phyloP scores from a whole-genome alignment of 192 early-diverging fungal genomes.

The Umbelopsis sp. region DNA sequence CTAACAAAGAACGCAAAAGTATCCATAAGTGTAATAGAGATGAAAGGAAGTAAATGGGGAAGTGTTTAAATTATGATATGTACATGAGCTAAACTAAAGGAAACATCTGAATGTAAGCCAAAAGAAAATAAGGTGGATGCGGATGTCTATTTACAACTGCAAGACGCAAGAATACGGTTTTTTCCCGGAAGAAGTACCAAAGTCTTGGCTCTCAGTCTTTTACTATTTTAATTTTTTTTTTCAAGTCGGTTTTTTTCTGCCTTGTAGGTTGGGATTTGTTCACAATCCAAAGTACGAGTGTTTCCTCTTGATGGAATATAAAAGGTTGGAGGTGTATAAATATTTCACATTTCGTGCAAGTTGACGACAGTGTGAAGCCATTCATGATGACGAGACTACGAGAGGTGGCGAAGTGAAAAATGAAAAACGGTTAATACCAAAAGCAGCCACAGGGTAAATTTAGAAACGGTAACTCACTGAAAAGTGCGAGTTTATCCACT shows the following conservation, averaged over 20 bases:
- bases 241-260: too few relatives aligned
- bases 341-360: slow-evolving; percentile 22
- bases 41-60: not conserved
- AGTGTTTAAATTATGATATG: slow-evolving; percentile 9
- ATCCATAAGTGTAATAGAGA: not conserved
- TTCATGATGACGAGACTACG: slow-evolving; percentile 30
- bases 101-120: not conserved
- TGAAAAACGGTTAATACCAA: not conserved
- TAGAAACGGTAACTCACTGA: not conserved
- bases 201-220: too few relatives aligned
- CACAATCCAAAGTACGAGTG: too few relatives aligned
- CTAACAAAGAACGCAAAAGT: too few relatives aligned
- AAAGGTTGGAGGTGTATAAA: not conserved
- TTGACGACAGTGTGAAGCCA: slow-evolving; percentile 40
- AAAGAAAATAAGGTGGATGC: too few relatives aligned
- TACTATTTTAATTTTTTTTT: too few relatives aligned
- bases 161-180: too few relatives aligned
- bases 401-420: not conserved
- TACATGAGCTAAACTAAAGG: slow-evolving; percentile 4
- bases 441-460: not conserved
- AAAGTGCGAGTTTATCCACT: slow-evolving; percentile 43
- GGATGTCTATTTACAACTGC: not conserved
- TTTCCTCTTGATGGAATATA: not conserved
- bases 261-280: too few relatives aligned
- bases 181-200: too few relatives aligned